Conservation (phyloP, 495 filamentous ascomycete genomes). For the Hyaloscypha bicolor region DNA sequence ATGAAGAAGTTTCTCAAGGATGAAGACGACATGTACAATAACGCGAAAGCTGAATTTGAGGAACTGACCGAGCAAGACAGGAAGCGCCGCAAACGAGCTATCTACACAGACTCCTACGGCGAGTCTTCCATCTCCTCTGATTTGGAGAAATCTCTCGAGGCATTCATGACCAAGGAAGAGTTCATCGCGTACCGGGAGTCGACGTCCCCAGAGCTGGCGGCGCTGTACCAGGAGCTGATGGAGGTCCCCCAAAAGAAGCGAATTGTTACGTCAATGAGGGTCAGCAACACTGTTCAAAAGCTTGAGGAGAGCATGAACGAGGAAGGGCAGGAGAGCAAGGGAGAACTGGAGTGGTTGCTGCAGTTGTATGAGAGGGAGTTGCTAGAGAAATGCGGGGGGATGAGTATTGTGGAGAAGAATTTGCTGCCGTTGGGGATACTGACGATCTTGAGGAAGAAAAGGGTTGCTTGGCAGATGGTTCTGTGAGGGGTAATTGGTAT, state of each 20-base stretch:
- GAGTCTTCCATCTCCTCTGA: not conserved
- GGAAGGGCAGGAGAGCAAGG: slow-evolving; percentile 8
- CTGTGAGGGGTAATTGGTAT: too few relatives aligned
- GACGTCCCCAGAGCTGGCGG: slow-evolving; percentile 27
- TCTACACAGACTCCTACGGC: slow-evolving; percentile 7
- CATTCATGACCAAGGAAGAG: slow-evolving; percentile 53
- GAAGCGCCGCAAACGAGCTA: slow-evolving; percentile 16
- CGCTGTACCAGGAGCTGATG: slow-evolving; percentile 32
- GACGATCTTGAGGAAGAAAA: slow-evolving; percentile 53
- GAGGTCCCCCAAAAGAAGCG: not conserved
- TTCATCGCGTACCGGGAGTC: slow-evolving; percentile 47
- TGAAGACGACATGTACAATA: slow-evolving; percentile 43
- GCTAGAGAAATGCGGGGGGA: slow-evolving; percentile 49
- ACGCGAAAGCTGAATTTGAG: slow-evolving; percentile 38
- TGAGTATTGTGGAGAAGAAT: slow-evolving; percentile 54
- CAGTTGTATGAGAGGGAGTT: slow-evolving; percentile 55
- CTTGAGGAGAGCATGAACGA: slow-evolving; percentile 19
- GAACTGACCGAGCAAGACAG: slow-evolving; percentile 14
- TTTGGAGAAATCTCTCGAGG: not conserved
- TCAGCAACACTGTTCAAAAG: slow-evolving; percentile 26
- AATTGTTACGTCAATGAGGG: slow-evolving; percentile 11
- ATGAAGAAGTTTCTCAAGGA: slow-evolving; percentile 40
- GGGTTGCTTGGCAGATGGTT: slow-evolving; percentile 56
- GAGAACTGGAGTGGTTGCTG: slow-evolving; percentile 53
- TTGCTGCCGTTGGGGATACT: slow-evolving; percentile 58